Conservation (phyloP, 192 early-diverging fungal genomes). For the Jimgerdemannia flammicorona region DNA sequence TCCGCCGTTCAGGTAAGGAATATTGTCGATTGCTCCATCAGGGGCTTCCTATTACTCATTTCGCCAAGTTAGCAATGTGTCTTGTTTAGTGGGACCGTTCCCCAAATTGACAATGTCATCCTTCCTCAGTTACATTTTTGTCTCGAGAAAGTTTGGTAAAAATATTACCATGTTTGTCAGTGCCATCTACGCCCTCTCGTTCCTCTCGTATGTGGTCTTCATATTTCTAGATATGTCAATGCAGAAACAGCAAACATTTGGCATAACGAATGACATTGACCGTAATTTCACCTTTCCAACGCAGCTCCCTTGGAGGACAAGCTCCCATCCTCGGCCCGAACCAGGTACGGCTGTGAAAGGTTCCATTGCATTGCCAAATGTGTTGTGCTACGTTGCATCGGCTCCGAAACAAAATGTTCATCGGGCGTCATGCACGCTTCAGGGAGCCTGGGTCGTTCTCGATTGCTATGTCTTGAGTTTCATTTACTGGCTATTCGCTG, state of each 20-base stretch:
- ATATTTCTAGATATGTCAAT: not conserved
- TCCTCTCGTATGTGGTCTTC: not conserved
- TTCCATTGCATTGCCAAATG: not conserved
- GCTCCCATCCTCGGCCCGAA: not conserved
- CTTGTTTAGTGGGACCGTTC: not conserved
- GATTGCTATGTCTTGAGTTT: not conserved
- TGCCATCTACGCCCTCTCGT: not conserved
- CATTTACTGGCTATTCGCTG: not conserved
- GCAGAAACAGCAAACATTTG: too few relatives aligned
- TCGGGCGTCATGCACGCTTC: not conserved
- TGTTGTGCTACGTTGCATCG: not conserved
- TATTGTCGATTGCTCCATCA: not conserved
- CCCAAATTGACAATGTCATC: not conserved
- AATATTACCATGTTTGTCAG: not conserved
- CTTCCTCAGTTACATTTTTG: not conserved
- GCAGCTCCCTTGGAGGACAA: not conserved
- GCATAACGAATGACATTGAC: not conserved
- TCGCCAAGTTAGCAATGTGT: not conserved
- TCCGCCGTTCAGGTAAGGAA: not conserved
- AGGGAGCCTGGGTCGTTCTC: not conserved
- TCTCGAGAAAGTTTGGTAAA: not conserved
- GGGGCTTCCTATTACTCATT: not conserved
- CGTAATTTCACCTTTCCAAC: not conserved
- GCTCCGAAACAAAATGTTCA: too few relatives aligned
- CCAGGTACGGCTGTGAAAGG: not conserved